These are phyloP conservation scores for Maudiozyma pseudohumilis DNA, from an alignment of 805 yeast genomes.

Conservation along the genomic window DNA sequence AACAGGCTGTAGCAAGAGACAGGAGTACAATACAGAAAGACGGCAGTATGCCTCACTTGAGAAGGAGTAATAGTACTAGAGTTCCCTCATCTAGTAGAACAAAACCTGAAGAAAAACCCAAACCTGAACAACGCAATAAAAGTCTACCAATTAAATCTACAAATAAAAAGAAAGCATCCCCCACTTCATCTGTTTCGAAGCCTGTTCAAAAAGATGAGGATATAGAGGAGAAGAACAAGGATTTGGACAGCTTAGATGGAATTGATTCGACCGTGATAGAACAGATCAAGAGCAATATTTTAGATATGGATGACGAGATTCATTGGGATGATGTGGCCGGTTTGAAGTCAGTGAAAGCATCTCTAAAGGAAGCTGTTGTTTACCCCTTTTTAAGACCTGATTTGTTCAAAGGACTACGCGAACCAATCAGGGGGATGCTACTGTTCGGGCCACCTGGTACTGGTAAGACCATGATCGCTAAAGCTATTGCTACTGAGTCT, in stretches of 20 bases:
- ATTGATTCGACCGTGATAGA: slow-evolving; percentile 71
- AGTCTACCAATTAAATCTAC: too few relatives aligned
- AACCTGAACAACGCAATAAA: too few relatives aligned
- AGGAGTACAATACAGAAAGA: too few relatives aligned
- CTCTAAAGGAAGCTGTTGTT: slow-evolving; percentile 90
- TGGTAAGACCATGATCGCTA: slow-evolving; percentile 94
- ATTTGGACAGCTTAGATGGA: slow-evolving; percentile 46
- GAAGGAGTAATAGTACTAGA: too few relatives aligned
- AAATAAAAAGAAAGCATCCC: too few relatives aligned
- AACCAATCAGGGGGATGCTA: slow-evolving; percentile 94
- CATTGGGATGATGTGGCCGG: slow-evolving; percentile 97
- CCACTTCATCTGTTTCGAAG: too few relatives aligned
- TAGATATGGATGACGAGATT: slow-evolving; percentile 85
- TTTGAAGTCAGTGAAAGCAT: slow-evolving; percentile 72
- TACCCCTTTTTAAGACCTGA: slow-evolving; percentile 95
- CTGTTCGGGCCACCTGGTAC: slow-evolving; percentile 98
- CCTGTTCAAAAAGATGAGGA: too few relatives aligned
- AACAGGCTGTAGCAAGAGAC: too few relatives aligned
- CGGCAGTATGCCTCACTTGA: too few relatives aligned
- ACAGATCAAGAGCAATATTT: slow-evolving; percentile 82
- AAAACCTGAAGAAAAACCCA: too few relatives aligned
- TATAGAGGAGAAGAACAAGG: too few relatives aligned
- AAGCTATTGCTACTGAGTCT: slow-evolving; percentile 96
- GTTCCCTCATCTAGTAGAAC: too few relatives aligned
- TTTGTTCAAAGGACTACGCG: slow-evolving; percentile 80